phyloP scores from a whole-genome alignment of 352 stramenopile genomes.

The Pythium scleroteichum region DNA sequence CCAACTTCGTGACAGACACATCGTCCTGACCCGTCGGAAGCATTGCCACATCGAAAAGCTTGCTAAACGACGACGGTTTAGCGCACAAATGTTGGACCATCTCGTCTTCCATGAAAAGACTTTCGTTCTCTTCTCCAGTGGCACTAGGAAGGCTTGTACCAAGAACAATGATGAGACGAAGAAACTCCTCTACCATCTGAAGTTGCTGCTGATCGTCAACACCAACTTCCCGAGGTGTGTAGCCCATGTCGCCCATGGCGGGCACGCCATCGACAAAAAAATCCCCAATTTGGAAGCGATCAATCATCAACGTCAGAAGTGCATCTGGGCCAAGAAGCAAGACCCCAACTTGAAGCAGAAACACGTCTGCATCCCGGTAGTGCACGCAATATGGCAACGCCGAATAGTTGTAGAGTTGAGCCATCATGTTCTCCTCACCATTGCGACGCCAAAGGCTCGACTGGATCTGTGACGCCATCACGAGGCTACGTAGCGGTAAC shows the following conservation, averaged over 20 bases:
- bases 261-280: conserved; percentile 50
- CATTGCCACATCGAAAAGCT: conserved; percentile 78
- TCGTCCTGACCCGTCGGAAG: conserved; percentile 84
- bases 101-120: conserved; percentile 78
- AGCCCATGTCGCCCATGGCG: conserved; percentile 34
- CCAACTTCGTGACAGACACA: conserved; percentile 62
- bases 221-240: conserved; percentile 51
- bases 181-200: conserved; percentile 83
- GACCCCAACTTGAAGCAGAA: conserved; percentile 77
- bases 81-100: conserved; percentile 85
- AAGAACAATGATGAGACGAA: conserved; percentile 76
- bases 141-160: conserved; percentile 72
- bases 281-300: conserved; percentile 72
- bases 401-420: conserved; percentile 90
- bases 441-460: conserved; percentile 87
- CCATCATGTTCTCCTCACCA: conserved; percentile 89
- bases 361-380: conserved; percentile 79
- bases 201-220: conserved; percentile 73
- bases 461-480: conserved; percentile 88
- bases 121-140: conserved; percentile 59
- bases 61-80: conserved; percentile 81
- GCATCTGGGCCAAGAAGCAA: conserved; percentile 64
- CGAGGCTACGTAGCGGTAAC: conserved; percentile 75
- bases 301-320: conserved; percentile 68
- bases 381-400: conserved; percentile 86